phyloP scores from a whole-genome alignment of 352 stramenopile genomes.

The Phytophthora vignae region DNA sequence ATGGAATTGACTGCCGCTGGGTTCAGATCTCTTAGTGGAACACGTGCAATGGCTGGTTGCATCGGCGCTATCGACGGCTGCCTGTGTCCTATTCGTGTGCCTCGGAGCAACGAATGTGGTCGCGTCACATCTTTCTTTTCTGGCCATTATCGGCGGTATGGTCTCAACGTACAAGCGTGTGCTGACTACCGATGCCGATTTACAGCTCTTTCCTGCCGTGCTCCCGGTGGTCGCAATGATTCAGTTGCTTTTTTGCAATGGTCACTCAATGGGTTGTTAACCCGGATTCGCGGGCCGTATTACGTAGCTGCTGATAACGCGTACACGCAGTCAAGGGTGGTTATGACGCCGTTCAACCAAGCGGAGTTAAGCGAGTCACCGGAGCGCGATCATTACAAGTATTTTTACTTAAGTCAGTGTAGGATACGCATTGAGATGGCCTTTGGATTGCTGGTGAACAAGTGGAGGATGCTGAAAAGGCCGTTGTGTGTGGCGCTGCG shows the following conservation, averaged over 20 bases:
- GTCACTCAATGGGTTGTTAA: not conserved
- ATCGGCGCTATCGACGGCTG: not conserved
- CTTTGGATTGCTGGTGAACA: not conserved
- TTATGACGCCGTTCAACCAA: not conserved
- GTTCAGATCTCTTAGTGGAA: too few relatives aligned
- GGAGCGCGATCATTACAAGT: not conserved
- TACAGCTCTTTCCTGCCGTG: not conserved
- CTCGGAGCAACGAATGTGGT: not conserved
- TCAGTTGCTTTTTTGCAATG: not conserved
- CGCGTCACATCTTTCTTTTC: not conserved
- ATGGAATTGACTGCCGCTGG: too few relatives aligned
- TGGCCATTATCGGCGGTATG: not conserved
- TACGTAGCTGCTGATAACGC: not conserved
- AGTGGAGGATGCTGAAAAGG: not conserved
- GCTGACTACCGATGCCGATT: not conserved
- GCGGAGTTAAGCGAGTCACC: too few relatives aligned
- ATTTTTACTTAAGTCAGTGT: not conserved
- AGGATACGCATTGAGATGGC: not conserved
- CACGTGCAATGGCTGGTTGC: too few relatives aligned
- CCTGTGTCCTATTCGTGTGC: not conserved
- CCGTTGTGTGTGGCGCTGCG: not conserved
- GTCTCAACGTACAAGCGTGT: not conserved
- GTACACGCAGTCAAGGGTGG: not conserved
- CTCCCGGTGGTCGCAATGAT: not conserved
- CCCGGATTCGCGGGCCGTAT: not conserved